Evolutionary conservation across 2,329 filamentous ascomycete genomes (phyloP).

Genomic region (Teratosphaeria destructans): DNA sequence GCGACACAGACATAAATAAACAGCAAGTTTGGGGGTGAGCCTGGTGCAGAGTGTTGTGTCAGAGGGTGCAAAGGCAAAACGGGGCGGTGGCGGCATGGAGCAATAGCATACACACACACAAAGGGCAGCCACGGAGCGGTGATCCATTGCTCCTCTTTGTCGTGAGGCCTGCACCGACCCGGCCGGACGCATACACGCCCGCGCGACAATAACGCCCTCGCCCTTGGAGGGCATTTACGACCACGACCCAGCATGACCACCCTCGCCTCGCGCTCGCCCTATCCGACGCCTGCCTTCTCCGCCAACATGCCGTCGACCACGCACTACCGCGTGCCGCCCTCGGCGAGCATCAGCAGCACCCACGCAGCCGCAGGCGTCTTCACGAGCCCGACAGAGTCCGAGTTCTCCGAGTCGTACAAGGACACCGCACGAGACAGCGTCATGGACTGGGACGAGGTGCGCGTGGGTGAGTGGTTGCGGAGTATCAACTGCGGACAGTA

Average conservation of each 20-base stretch:
- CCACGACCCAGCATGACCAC: slow-evolving; percentile 51
- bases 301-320: slow-evolving; percentile 12
- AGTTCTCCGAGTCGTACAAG: slow-evolving; percentile 72
- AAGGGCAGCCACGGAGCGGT: background rate
- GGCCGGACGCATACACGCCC: background rate
- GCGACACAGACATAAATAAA: background rate
- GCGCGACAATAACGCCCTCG: background rate
- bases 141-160: background rate
- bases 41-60: background rate
- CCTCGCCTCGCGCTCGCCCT: slow-evolving; percentile 65
- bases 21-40: background rate
- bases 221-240: background rate
- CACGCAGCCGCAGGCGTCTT: slow-evolving; percentile 44
- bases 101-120: background rate
- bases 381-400: slow-evolving; percentile 79
- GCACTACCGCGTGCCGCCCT: slow-evolving; percentile 17
- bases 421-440: slow-evolving; percentile 13
- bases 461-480: slow-evolving; percentile 80
- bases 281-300: slow-evolving; percentile 40
- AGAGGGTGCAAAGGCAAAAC: background rate
- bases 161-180: background rate
- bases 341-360: slow-evolving; percentile 9
- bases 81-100: background rate
- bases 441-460: slow-evolving; percentile 78
- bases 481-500: slow-evolving; percentile 92